These are phyloP conservation scores for Cicer yamashitae DNA, from an alignment of 306 rosid species.

Conservation along the genomic window DNA sequence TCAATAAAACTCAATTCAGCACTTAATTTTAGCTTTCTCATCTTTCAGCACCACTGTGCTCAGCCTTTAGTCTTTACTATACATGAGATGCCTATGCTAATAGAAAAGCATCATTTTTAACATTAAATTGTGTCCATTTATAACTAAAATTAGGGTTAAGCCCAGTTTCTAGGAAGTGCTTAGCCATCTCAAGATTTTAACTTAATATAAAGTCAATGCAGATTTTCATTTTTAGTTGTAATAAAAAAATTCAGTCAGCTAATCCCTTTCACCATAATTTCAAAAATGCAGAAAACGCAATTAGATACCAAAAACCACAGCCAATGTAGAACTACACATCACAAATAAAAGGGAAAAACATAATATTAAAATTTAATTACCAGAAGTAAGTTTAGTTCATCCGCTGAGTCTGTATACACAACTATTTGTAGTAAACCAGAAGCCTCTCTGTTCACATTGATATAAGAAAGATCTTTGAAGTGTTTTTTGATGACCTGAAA, in stretches of 20 bases:
- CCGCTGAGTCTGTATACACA: constrained; percentile 71
- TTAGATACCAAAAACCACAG: constrained; percentile 22
- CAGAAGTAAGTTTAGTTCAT: constrained; percentile 73
- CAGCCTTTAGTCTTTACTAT: constrained; percentile 14
- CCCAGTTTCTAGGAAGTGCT: constrained; percentile 9
- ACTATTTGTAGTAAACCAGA: constrained; percentile 61
- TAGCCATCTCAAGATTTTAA: constrained; percentile 37
- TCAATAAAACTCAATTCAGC: constrained; percentile 20
- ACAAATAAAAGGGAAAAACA: constrained; percentile 25
- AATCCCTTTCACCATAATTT: constrained; percentile 1
- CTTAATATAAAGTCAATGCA: constrained; percentile 15
- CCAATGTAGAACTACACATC: constrained; percentile 25
- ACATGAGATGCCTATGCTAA: constrained; percentile 32
- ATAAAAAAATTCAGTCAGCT: constrained; percentile 5
- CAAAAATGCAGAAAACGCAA: constrained; percentile 13
- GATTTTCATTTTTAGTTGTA: constrained; percentile 8
- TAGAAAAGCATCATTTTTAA: neutral
- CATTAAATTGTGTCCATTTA: constrained; percentile 21
- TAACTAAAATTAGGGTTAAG: constrained; percentile 16
- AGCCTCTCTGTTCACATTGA: constrained; percentile 55
- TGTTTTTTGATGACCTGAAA: constrained; percentile 78
- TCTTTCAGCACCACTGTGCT: constrained; percentile 16
- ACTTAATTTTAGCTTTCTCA: constrained; percentile 29
- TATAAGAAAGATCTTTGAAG: constrained; percentile 75
- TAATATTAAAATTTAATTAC: constrained; percentile 52